phyloP scores from a whole-genome alignment of 2,329 filamentous ascomycete species.

The Pezicula neosporulosa region DNA sequence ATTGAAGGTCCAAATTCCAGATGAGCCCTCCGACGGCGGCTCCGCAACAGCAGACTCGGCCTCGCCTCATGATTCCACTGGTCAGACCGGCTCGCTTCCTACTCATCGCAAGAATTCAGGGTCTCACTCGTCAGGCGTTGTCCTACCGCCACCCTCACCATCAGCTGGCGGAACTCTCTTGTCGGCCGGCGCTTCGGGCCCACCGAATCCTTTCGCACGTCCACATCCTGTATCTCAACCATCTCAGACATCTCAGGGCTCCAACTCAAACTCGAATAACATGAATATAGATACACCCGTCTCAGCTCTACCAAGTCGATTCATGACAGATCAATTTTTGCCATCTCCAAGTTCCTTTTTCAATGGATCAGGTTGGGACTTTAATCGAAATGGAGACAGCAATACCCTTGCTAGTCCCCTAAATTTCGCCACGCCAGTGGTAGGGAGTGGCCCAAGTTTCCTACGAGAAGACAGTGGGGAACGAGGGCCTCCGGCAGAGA shows the following conservation, averaged over 20 bases:
- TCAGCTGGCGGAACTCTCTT: slow-evolving; percentile 74
- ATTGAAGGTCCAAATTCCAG: slow-evolving; percentile 91
- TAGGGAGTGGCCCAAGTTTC: slow-evolving; percentile 59
- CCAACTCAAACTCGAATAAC: slow-evolving; percentile 28
- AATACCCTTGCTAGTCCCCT: slow-evolving; percentile 90
- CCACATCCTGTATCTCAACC: slow-evolving; percentile 65
- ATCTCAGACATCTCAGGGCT: slow-evolving; percentile 18
- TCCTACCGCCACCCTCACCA: slow-evolving; percentile 89
- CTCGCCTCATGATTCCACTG: slow-evolving; percentile 35
- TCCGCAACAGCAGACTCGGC: slow-evolving; percentile 71
- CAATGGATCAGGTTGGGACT: slow-evolving; percentile 71
- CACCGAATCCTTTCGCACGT: slow-evolving; percentile 91
- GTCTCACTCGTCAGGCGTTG: slow-evolving; percentile 65
- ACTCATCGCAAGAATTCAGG: slow-evolving; percentile 31
- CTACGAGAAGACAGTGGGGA: slow-evolving; percentile 48
- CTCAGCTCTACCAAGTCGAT: slow-evolving; percentile 89
- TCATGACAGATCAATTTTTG: slow-evolving; percentile 82
- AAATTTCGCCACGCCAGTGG: slow-evolving; percentile 83
- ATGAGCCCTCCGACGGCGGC: slow-evolving; percentile 78
- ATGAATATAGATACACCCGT: slow-evolving; percentile 75
- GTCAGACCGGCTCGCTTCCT: slow-evolving; percentile 17
- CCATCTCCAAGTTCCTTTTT: slow-evolving; percentile 93
- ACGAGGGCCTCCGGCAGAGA: slow-evolving; percentile 11
- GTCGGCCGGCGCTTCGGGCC: slow-evolving; percentile 87
- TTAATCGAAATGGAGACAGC: slow-evolving; percentile 60